A percentile compares a stretch with the other conserved stretches of the same genome.
These are phyloP conservation scores for Gastrolobium villosum DNA, from an alignment of 306 rosid genomes.

Conservation along the genomic window DNA sequence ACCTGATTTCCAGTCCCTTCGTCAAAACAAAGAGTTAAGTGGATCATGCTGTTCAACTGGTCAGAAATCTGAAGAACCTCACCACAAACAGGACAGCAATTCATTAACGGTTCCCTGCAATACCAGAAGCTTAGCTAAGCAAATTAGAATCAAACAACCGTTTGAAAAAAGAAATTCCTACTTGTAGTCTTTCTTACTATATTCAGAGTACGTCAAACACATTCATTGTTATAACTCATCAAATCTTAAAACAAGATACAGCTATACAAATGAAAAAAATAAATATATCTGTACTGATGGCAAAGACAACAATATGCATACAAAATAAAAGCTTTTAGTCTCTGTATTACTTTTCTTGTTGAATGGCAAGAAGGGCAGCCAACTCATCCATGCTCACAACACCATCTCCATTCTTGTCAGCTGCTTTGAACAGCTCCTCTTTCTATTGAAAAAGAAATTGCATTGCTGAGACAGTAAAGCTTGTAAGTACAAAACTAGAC, in stretches of 20 bases:
- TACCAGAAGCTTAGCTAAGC: conserved; percentile 42
- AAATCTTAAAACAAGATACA: conserved; percentile 13
- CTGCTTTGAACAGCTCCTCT: conserved; percentile 91
- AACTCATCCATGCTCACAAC: conserved; percentile 91
- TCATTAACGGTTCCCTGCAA: conserved; percentile 87
- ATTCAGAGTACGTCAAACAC: neutral
- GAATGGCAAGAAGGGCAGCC: conserved; percentile 87
- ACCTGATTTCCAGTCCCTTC: conserved; percentile 98
- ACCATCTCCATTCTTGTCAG: conserved; percentile 91
- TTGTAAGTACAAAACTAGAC: conserved; percentile 16
- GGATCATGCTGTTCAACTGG: conserved; percentile 79
- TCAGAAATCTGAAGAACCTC: conserved; percentile 85
- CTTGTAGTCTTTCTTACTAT: conserved; percentile 27
- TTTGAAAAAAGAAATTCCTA: neutral
- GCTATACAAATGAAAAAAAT: conserved; percentile 17
- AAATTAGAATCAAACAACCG: conserved; percentile 38
- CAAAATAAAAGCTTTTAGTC: conserved; percentile 37
- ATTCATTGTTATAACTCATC: conserved; percentile 27
- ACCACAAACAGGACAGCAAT: conserved; percentile 97
- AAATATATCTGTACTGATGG: neutral
- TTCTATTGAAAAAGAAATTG: conserved; percentile 67
- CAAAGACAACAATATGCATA: conserved; percentile 9
- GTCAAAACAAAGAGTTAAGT: conserved; percentile 91
- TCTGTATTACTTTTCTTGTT: conserved; percentile 85
- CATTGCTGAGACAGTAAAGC: conserved; percentile 44